A percentile compares a stretch with the other conserved stretches of the same genome.
These are phyloP conservation scores for Neospora caninum DNA, from an alignment of 169 alveolate species.

Conservation along the genomic window DNA sequence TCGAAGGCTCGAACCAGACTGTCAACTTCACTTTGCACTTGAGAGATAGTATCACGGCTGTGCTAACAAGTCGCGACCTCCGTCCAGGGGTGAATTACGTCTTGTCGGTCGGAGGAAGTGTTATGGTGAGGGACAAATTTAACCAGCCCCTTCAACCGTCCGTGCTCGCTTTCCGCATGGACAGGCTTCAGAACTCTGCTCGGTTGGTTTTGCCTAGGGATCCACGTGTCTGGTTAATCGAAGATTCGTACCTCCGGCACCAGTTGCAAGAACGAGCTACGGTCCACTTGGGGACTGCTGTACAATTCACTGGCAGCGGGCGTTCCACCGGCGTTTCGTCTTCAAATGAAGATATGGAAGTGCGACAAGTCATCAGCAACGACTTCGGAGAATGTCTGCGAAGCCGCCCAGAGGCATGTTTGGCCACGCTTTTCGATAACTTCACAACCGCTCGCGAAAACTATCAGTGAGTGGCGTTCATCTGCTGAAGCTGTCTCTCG, in stretches of 20 bases:
- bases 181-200: neutral
- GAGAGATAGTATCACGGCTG: conserved; percentile 12
- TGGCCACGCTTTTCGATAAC: neutral
- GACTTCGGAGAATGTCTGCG: neutral
- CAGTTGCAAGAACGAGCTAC: neutral
- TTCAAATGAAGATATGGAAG: neutral
- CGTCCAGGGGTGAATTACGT: neutral
- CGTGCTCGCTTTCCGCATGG: neutral
- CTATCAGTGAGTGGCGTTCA: neutral
- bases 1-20: neutral
- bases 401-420: conserved; percentile 1
- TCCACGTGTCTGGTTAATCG: conserved; percentile 4
- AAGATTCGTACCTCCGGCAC: neutral
- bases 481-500: too few relatives aligned
- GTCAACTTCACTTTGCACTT: neutral
- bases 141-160: neutral
- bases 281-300: neutral
- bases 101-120: neutral
- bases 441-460: neutral
- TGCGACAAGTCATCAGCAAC: neutral
- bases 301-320: neutral
- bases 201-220: neutral
- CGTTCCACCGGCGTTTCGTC: neutral
- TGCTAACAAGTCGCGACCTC: neutral
- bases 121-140: neutral